Conservation (phyloP, 2,329 filamentous ascomycete genomes). For the Sporothrix curviconia region DNA sequence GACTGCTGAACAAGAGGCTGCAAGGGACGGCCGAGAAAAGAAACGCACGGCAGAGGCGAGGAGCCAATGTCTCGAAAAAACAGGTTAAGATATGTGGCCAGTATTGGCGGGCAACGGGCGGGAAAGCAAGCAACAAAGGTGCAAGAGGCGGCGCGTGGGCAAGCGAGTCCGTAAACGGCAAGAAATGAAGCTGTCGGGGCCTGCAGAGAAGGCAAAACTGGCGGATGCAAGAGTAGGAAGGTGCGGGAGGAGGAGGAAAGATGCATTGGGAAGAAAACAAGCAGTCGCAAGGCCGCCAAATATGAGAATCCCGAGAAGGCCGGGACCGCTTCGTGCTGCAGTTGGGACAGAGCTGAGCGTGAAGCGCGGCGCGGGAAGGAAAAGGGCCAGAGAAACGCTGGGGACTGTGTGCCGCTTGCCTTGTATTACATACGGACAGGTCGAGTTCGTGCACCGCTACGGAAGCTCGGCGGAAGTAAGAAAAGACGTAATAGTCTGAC, state of each 20-base stretch:
- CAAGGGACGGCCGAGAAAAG: not conserved
- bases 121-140: not conserved
- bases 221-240: not conserved
- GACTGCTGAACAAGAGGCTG: too few relatives aligned
- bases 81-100: constrained; percentile 1
- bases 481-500: not conserved
- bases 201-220: not conserved
- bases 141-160: not conserved
- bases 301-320: constrained; percentile 1
- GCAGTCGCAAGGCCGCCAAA: not conserved
- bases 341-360: not conserved
- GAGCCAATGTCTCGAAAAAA: constrained; percentile 2
- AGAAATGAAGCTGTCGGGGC: not conserved
- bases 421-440: too few relatives aligned
- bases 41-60: not conserved
- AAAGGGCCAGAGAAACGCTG: not conserved
- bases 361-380: not conserved
- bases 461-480: too few relatives aligned
- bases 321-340: constrained; percentile 1
- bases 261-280: not conserved
- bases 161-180: too few relatives aligned
- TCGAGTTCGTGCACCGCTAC: too few relatives aligned
- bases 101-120: not conserved
- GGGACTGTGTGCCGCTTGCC: too few relatives aligned
- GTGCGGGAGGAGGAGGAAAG: not conserved